Evolutionary conservation across 2,329 filamentous ascomycete species (phyloP).

Genomic region (Amesomyces nigricolor): DNA sequence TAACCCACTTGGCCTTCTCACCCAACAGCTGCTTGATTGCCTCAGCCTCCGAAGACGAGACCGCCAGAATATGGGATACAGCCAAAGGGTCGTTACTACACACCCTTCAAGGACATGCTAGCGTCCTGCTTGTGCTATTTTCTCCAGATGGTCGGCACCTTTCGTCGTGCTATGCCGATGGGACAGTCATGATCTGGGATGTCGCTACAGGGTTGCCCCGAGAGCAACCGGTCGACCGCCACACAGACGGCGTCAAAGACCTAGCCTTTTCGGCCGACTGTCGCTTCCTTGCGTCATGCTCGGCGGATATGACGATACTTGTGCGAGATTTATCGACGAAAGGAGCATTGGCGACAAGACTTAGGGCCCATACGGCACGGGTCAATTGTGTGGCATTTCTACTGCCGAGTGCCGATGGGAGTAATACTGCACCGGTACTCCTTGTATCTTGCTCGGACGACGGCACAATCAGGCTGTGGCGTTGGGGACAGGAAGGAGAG

Average conservation of each 20-base stretch:
- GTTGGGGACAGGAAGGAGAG: too few relatives aligned
- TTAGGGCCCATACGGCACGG: neutral
- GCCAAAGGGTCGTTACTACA: neutral
- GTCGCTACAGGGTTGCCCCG: neutral
- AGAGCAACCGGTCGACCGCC: neutral
- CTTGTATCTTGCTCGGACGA: too few relatives aligned
- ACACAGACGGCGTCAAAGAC: neutral
- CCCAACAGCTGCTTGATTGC: neutral
- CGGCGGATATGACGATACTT: neutral
- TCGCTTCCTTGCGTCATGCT: neutral
- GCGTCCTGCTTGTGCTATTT: neutral
- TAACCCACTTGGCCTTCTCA: too few relatives aligned
- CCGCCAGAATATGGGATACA: conserved; percentile 1
- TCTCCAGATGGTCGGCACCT: neutral
- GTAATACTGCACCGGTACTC: too few relatives aligned
- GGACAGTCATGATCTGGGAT: conserved; percentile 1
- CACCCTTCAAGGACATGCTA: conserved; percentile 1
- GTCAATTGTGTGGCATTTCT: neutral
- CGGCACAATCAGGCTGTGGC: too few relatives aligned
- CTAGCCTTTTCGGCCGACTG: neutral
- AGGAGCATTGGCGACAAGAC: neutral
- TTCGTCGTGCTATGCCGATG: conserved; percentile 1
- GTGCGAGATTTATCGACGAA: neutral
- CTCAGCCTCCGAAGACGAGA: conserved; percentile 1
- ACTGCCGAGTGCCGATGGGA: too few relatives aligned